Conservation (phyloP, 129 eudicot species). For the Pittosporum tobira region DNA sequence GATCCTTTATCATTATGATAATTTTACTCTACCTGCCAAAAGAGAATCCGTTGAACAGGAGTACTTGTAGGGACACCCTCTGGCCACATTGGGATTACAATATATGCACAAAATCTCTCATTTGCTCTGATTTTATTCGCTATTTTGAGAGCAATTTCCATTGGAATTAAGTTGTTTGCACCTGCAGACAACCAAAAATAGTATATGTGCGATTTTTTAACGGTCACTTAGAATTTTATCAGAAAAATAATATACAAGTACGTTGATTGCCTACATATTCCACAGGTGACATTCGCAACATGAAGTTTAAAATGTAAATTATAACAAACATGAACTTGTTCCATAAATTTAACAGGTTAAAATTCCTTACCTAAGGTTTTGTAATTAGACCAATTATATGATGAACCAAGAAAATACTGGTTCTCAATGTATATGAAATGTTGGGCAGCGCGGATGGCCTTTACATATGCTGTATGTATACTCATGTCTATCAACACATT, state of each 20-base stretch:
- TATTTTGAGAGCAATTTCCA: conserved; percentile 92
- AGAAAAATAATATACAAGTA: too few relatives aligned
- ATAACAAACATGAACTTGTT: background rate
- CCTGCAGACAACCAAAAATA: conserved; percentile 33
- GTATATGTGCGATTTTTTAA: too few relatives aligned
- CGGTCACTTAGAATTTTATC: background rate
- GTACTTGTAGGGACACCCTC: conserved; percentile 82
- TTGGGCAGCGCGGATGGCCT: conserved; percentile 90
- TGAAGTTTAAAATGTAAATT: background rate
- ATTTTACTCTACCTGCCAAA: conserved; percentile 73
- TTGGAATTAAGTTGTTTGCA: conserved; percentile 91
- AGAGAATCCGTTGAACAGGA: conserved; percentile 72
- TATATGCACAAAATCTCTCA: conserved; percentile 84
- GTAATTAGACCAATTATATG: conserved; percentile 64
- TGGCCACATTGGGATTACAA: conserved; percentile 97
- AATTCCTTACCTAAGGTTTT: conserved; percentile 53
- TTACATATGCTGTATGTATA: conserved; percentile 90
- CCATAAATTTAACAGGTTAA: background rate
- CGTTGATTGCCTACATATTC: background rate
- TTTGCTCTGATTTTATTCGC: conserved; percentile 75
- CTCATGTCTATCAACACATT: conserved; percentile 95
- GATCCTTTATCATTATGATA: too few relatives aligned
- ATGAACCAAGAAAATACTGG: conserved; percentile 88
- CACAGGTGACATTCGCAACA: background rate
- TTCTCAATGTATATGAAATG: conserved; percentile 92